These are phyloP conservation scores for Podospora anserina DNA, from an alignment of 495 filamentous ascomycete species.

Conservation along the genomic window DNA sequence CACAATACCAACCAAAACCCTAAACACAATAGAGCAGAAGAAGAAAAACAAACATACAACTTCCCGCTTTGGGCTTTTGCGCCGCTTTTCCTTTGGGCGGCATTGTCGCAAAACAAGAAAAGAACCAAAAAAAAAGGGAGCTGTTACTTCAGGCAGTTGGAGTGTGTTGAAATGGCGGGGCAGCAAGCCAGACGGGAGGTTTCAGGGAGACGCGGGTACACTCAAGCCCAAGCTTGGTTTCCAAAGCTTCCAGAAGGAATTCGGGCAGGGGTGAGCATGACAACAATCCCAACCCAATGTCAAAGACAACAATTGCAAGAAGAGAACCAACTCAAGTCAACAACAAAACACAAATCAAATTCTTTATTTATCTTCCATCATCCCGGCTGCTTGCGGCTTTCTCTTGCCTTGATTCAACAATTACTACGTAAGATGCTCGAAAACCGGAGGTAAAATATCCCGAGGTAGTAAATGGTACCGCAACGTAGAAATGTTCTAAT, in stretches of 20 bases:
- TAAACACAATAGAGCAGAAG: no score
- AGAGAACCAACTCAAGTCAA: neutral
- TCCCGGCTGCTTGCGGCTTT: neutral
- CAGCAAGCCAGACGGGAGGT: neutral
- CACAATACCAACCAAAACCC: neutral
- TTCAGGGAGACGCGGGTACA: neutral
- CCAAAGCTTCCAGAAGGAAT: neutral
- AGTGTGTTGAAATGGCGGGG: neutral
- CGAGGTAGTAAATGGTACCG: neutral
- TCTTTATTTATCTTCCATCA: neutral
- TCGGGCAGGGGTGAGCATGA: neutral
- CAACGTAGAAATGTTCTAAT: neutral
- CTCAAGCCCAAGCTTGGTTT: neutral
- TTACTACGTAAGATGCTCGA: neutral
- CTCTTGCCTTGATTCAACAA: neutral
- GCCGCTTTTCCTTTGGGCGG: slow-evolving; percentile 35
- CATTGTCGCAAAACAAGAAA: slow-evolving; percentile 25
- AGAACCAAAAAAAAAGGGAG: no score
- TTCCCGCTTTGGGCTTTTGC: slow-evolving; percentile 30
- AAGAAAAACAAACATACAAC: neutral
- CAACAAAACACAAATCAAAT: neutral
- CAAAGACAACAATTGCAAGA: slow-evolving; percentile 9
- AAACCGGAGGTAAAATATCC: neutral
- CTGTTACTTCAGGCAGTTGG: slow-evolving; percentile 5
- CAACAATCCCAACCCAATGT: slow-evolving; percentile 13